These are phyloP conservation scores for Grosmannia huntii DNA, from an alignment of 2,329 filamentous ascomycete genomes.

Conservation along the genomic window DNA sequence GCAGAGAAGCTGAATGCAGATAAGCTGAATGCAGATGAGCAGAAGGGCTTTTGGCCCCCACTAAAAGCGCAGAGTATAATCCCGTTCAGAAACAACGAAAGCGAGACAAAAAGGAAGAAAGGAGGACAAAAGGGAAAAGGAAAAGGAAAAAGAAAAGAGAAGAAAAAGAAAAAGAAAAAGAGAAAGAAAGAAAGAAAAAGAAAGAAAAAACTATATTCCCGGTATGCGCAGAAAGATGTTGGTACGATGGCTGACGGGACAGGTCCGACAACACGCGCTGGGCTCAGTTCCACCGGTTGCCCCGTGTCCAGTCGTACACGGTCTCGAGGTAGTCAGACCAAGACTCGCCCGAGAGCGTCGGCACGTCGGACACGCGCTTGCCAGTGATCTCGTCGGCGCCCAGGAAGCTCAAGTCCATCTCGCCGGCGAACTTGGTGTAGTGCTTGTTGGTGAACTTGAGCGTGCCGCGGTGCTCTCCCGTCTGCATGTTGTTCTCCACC, in stretches of 20 bases:
- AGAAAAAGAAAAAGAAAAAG: neutral
- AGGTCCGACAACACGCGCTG: no score
- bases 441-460: conserved; percentile 16
- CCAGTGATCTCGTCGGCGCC: conserved; percentile 13
- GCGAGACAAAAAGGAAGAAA: neutral
- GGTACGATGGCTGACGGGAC: no score
- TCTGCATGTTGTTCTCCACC: conserved; percentile 13
- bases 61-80: no score
- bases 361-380: conserved; percentile 13
- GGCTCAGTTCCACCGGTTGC: conserved; percentile 11
- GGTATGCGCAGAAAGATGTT: no score
- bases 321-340: conserved; percentile 16
- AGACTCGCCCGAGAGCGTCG: conserved; percentile 7
- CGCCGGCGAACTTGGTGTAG: conserved; percentile 16
- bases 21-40: no score
- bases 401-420: conserved; percentile 14
- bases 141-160: neutral
- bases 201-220: neutral
- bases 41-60: no score
- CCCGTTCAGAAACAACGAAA: neutral
- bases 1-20: no score
- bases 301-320: conserved; percentile 13
- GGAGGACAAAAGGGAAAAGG: neutral
- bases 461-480: conserved; percentile 12
- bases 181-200: neutral